Conservation (phyloP, 2,329 filamentous ascomycete genomes). For the Ascochyta rabiei region DNA sequence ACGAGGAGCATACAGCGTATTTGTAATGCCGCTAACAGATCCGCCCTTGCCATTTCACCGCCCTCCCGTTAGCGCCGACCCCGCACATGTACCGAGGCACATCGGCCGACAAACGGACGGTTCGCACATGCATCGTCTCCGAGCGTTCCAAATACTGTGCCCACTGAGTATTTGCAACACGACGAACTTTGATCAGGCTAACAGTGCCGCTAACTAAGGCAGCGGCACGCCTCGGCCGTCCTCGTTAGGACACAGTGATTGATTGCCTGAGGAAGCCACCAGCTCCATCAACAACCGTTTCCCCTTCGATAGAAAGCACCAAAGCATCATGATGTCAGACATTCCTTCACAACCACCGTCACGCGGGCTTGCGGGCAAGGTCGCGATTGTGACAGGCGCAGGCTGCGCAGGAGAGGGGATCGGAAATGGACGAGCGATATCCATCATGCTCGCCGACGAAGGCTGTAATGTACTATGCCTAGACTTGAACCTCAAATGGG, state of each 20-base stretch:
- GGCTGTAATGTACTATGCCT: slow-evolving; percentile 65
- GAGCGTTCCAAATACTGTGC: neutral
- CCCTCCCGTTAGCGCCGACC: slow-evolving; percentile 19
- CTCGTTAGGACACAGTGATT: slow-evolving; percentile 2
- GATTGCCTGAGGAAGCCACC: no score
- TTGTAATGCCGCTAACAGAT: neutral
- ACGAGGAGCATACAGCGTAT: neutral
- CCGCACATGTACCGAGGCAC: slow-evolving; percentile 17
- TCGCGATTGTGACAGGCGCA: slow-evolving; percentile 66
- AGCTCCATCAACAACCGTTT: neutral
- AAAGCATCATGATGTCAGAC: slow-evolving; percentile 16
- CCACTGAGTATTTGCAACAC: neutral
- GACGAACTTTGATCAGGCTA: no score
- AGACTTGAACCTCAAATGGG: slow-evolving; percentile 58
- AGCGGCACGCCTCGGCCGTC: neutral
- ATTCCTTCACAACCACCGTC: slow-evolving; percentile 37
- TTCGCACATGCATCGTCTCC: neutral
- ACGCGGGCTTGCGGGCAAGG: slow-evolving; percentile 51
- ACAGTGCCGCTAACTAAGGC: no score
- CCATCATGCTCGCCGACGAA: slow-evolving; percentile 65
- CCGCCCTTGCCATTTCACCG: neutral
- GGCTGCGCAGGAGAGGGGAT: slow-evolving; percentile 63
- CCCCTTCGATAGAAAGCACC: neutral
- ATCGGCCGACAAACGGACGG: neutral
- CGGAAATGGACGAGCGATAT: slow-evolving; percentile 64